phyloP scores from a whole-genome alignment of 495 filamentous ascomycete species.

The Trichoderma erinaceum region DNA sequence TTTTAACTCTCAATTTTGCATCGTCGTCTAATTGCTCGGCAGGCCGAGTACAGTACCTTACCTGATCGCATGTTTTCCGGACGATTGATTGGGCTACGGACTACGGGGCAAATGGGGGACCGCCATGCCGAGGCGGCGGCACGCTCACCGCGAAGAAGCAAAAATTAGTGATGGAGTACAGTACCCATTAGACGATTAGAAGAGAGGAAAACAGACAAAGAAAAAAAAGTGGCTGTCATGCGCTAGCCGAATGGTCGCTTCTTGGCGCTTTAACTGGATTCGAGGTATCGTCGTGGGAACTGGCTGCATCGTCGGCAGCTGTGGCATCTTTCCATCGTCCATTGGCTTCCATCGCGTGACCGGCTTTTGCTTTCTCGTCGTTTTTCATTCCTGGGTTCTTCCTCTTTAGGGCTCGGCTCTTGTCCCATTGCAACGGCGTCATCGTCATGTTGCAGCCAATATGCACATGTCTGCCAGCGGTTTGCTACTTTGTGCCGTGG shows the following conservation, averaged over 20 bases:
- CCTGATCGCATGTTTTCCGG: neutral
- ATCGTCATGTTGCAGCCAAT: neutral
- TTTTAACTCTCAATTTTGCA: neutral
- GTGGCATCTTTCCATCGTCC: neutral
- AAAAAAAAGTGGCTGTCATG: neutral
- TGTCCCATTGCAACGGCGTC: neutral
- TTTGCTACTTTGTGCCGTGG: too few species aligned
- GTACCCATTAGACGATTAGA: neutral
- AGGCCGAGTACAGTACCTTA: too few species aligned
- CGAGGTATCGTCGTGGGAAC: neutral
- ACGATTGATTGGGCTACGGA: neutral
- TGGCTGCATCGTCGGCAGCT: neutral
- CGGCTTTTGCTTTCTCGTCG: neutral
- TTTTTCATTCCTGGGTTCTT: neutral
- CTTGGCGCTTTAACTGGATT: constrained; percentile 11
- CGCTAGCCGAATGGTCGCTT: neutral
- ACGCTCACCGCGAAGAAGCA: neutral
- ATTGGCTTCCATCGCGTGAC: constrained; percentile 6
- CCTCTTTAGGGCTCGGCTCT: neutral
- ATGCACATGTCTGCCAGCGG: neutral
- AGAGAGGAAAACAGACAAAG: neutral
- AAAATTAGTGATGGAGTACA: neutral
- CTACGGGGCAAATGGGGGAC: neutral
- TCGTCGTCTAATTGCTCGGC: neutral
- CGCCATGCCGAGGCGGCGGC: constrained; percentile 3